Percentiles rank a stretch among this genome's conserved stretches.
Conservation (phyloP, 2,329 filamentous ascomycete genomes). For the Stromatinia cepivora region DNA sequence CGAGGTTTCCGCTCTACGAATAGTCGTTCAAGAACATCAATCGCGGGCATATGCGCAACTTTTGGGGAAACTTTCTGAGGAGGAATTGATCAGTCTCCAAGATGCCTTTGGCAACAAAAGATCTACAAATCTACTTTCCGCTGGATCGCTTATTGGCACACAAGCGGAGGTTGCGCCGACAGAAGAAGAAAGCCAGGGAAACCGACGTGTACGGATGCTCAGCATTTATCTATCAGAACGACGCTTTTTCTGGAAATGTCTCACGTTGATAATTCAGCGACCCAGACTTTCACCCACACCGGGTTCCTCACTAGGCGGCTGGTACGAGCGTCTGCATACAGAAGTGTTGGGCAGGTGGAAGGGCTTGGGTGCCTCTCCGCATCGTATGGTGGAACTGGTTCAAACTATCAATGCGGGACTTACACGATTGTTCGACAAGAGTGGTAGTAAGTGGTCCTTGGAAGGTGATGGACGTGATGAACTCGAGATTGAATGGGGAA, state of each 20-base stretch:
- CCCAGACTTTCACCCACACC: background rate
- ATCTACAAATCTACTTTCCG: conserved; percentile 56
- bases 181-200: conserved; percentile 62
- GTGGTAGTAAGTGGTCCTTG: conserved; percentile 48
- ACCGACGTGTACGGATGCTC: conserved; percentile 67
- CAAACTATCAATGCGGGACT: conserved; percentile 51
- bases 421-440: conserved; percentile 41
- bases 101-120: conserved; percentile 69
- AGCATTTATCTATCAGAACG: conserved; percentile 71
- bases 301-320: background rate
- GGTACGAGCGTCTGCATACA: conserved; percentile 12
- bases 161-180: conserved; percentile 49
- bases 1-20: conserved; percentile 76
- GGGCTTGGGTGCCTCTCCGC: conserved; percentile 18
- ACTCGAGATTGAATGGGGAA: conserved; percentile 59
- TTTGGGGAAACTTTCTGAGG: conserved; percentile 68
- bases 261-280: conserved; percentile 20
- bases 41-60: conserved; percentile 72
- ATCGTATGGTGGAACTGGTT: conserved; percentile 45
- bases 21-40: conserved; percentile 83
- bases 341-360: conserved; percentile 19
- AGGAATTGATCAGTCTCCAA: conserved; percentile 74
- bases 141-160: conserved; percentile 41
- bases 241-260: conserved; percentile 63
- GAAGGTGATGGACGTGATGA: conserved; percentile 52